Base-by-base conservation (phyloP, 768 basidiomycete genomes). In the Lepiota venenata region DNA sequence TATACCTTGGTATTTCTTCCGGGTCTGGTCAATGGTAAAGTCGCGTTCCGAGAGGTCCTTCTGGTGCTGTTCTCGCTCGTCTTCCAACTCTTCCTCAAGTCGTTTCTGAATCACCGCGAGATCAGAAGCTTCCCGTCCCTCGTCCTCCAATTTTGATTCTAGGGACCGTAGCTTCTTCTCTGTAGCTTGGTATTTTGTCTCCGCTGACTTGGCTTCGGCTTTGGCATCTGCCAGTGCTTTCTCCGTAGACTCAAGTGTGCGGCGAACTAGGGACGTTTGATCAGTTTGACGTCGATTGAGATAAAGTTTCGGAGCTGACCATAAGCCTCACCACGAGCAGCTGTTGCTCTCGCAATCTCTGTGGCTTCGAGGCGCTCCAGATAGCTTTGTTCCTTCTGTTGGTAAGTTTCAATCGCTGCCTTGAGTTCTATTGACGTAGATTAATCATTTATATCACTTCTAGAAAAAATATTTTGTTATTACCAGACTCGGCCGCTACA, bases 1-100 rank as follows among this genome's bases (percentile, higher is more conserved):
- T 39, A 52, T 68, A 87, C 89, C 82, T 78, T 93, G 90, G 61
- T 93, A 91, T 65, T 90, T 91, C 76, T 91, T 89, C 57, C 87
- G 80, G 2, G 89, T 91, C 65, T 91, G 90, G 59, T 91, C 85
- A 29, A 81, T 77, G 10, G 85, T 72, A 64, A 91, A 89, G 66
- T 91, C 89, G 4, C 88, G 80, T 57, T 91, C 88, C 1, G 81
- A 74, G n/a, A 91, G 76, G 58, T 92, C 88, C 61, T 91, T 87
- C 63, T 84, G 82, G 63, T 92, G 84, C 51, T 85, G 85, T 54
- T 87, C 82, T 57, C 88, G 79, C 64, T 88, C 86, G 54, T 89
- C 87, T 58, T 91, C 87, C 62, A 93, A 74, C 63, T 89, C 86
- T 55, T 87, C 87, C 1, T 81, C 74, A n/a, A 91, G 71, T 21